Evolutionary conservation across 768 basidiomycete species (phyloP), one percentile per base, ranked within the genome.

Genomic region (Suillus plorans): DNA sequence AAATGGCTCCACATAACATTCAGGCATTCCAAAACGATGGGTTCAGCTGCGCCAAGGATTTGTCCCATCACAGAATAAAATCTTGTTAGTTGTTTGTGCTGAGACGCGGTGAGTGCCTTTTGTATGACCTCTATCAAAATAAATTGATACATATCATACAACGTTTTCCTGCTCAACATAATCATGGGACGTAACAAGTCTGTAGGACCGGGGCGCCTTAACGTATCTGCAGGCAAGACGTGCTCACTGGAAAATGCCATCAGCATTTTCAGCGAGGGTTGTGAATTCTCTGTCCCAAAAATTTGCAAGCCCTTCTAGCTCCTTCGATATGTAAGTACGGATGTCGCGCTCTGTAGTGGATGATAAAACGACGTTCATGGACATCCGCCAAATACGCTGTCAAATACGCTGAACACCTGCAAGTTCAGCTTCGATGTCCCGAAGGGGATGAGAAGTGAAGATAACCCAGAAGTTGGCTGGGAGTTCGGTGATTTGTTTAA

Each of bases 401-500:
- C 5, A n/a, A 13, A 47, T 47, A 47, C n/a, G 45, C n/a, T 1
- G 45, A 47, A 10, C 45, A 47, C 10, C 45, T n/a, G n/a, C 45
- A 47, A 47, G n/a, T n/a, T 47, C 45, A 47, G n/a, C 20, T 22
- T 47, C n/a, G 45, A 22, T 47, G 5, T 47, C n/a, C 2, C n/a
- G n/a, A 13, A 47, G 45, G 20, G 45, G 45, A 22, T 10, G n/a
- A 57, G 52, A 42, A 18, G 66, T 67, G 31, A 67, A 7, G 45
- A 68, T 22, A 49, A 68, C 25, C 20, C 61, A 25, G 39, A 62
- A 57, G 37, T 44, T 56, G 6, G 31, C 12, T 20, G 67, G 66
- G 39, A 68, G 66, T n/a, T 67, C 22, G 20, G 49, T 4, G 49
- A 50, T 25, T 22, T 13, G 22, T 25, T 14, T 25, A 25, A 8